A percentile compares a stretch with the other conserved stretches of the same genome.
phyloP scores from a whole-genome alignment of 768 basidiomycete genomes.

The Neoboletus brunneissimus region DNA sequence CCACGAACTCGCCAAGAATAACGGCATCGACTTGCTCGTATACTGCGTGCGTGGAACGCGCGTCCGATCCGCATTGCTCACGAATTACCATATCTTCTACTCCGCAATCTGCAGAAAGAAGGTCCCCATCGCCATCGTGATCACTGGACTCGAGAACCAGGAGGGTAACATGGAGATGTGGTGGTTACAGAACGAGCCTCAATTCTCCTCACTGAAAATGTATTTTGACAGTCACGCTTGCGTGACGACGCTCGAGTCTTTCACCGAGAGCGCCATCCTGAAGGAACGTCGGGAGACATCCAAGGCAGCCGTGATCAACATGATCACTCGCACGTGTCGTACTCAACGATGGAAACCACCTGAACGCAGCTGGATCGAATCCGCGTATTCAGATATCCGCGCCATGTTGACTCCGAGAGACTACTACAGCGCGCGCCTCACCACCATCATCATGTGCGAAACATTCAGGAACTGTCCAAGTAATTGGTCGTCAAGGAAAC shows the following conservation, averaged over 20 bases:
- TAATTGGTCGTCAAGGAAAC: constrained; percentile 9
- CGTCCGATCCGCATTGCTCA: constrained; percentile 31
- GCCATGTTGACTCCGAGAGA: constrained; percentile 21
- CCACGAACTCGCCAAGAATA: constrained; percentile 31
- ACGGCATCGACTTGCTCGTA: constrained; percentile 40
- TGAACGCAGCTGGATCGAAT: constrained; percentile 27
- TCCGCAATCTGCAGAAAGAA: constrained; percentile 39
- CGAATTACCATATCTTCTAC: constrained; percentile 40
- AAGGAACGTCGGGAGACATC: constrained; percentile 26
- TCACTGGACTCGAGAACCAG: constrained; percentile 43
- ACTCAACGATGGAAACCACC: constrained; percentile 27
- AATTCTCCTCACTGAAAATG: constrained; percentile 28
- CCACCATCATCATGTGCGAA: constrained; percentile 29
- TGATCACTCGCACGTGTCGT: constrained; percentile 22
- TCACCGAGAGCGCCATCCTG: constrained; percentile 8
- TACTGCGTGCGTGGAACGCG: constrained; percentile 41
- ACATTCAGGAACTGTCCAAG: not conserved
- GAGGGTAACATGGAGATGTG: constrained; percentile 33
- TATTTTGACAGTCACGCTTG: constrained; percentile 31
- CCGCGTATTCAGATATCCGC: constrained; percentile 27
- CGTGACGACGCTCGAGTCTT: constrained; percentile 30
- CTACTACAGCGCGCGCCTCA: not conserved
- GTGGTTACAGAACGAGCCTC: constrained; percentile 27
- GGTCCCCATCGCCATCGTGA: constrained; percentile 39
- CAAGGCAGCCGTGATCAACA: constrained; percentile 15